Conservation (phyloP, 2,329 filamentous ascomycete species). For the Arachnopeziza araneosa region DNA sequence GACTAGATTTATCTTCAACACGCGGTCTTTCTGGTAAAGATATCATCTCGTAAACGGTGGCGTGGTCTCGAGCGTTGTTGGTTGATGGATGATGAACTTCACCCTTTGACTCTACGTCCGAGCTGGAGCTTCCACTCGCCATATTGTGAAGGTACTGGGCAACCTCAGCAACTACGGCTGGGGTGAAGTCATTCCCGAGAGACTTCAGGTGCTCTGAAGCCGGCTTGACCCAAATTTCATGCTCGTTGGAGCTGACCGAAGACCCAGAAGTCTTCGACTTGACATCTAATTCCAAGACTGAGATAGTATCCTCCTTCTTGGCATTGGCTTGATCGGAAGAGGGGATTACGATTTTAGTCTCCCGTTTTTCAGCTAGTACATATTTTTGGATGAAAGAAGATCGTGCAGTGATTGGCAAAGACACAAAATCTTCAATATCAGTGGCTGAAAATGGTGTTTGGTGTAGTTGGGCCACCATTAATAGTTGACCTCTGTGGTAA, state of each 20-base stretch:
- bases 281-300: not conserved
- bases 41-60: no score
- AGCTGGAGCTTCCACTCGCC: not conserved
- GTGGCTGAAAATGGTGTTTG: not conserved
- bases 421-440: not conserved
- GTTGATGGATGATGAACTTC: not conserved
- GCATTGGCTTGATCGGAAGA: not conserved
- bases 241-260: not conserved
- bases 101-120: not conserved
- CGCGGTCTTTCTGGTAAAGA: no score
- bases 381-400: not conserved
- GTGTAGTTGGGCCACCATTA: not conserved
- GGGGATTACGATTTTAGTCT: not conserved
- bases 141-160: not conserved
- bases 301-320: not conserved
- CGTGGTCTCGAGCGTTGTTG: not conserved
- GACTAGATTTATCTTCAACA: not conserved
- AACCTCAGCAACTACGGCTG: not conserved
- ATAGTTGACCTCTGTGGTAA: not conserved
- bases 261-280: not conserved
- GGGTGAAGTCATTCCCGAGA: not conserved
- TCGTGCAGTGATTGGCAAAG: not conserved
- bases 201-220: not conserved
- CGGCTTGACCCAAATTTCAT: not conserved
- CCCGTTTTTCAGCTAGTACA: not conserved